A percentile compares a stretch with the other conserved stretches of the same genome.
phyloP scores from a whole-genome alignment of 768 basidiomycete genomes.

The Tephrocybe sp. region DNA sequence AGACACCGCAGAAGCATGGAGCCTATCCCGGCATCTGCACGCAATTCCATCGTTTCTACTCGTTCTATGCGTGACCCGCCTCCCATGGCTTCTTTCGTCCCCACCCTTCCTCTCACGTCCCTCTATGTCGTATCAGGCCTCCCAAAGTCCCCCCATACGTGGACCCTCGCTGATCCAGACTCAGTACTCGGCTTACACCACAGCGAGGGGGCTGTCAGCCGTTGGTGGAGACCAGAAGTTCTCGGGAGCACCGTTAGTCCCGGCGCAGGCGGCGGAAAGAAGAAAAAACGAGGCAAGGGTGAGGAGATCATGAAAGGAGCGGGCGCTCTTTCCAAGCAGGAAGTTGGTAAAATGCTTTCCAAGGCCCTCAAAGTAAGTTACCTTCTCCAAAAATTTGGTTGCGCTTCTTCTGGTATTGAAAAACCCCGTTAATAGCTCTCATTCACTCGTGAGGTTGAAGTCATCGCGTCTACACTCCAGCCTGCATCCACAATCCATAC shows the following conservation, averaged over 20 bases:
- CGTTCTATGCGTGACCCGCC: conserved; percentile 61
- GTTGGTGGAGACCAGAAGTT: conserved; percentile 92
- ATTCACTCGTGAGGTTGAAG: conserved; percentile 89
- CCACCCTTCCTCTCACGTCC: conserved; percentile 76
- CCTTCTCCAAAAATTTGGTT: not conserved
- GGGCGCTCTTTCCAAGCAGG: conserved; percentile 80
- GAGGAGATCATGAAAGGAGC: conserved; percentile 73
- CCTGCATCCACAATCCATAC: conserved; percentile 91
- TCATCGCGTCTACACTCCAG: conserved; percentile 92
- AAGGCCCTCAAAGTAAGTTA: conserved; percentile 80
- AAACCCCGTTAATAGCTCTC: conserved; percentile 58
- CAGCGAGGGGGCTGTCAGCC: conserved; percentile 78
- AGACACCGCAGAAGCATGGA: conserved; percentile 79
- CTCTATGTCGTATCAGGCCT: conserved; percentile 88
- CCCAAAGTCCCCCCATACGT: conserved; percentile 86
- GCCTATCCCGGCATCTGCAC: conserved; percentile 75
- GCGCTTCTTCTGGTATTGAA: not conserved
- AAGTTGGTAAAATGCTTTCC: conserved; percentile 87
- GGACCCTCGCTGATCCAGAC: conserved; percentile 87
- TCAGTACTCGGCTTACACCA: conserved; percentile 81
- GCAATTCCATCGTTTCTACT: conserved; percentile 78
- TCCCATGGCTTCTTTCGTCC: conserved; percentile 59
- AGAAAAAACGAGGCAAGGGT: conserved; percentile 64
- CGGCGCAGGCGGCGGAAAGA: conserved; percentile 78
- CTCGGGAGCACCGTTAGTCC: conserved; percentile 86